phyloP scores from a whole-genome alignment of 768 basidiomycete species.

The Ephemerocybe angulata region DNA sequence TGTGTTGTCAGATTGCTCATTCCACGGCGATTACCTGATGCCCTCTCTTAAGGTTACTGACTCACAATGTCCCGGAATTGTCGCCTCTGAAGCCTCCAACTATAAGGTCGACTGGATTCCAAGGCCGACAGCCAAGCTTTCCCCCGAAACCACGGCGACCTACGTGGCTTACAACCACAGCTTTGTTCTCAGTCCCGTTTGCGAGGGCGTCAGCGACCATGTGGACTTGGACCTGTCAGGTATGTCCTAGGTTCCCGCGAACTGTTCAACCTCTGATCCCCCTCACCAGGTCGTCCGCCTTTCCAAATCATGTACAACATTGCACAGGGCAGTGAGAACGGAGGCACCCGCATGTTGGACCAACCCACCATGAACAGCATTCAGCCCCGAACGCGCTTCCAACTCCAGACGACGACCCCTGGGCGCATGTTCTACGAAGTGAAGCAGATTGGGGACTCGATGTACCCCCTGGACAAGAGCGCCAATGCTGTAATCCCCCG shows the following conservation, averaged over 20 bases:
- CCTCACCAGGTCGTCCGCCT: slow-evolving; percentile 69
- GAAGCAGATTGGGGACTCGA: slow-evolving; percentile 80
- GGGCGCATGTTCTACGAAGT: slow-evolving; percentile 89
- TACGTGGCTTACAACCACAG: slow-evolving; percentile 69
- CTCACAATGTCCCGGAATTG: slow-evolving; percentile 77
- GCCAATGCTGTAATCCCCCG: slow-evolving; percentile 61
- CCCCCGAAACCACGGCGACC: slow-evolving; percentile 49
- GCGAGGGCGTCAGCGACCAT: slow-evolving; percentile 76
- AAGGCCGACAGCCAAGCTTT: slow-evolving; percentile 69
- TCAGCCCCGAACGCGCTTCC: slow-evolving; percentile 74
- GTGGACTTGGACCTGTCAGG: slow-evolving; percentile 83
- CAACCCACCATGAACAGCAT: slow-evolving; percentile 85
- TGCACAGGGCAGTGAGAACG: slow-evolving; percentile 61
- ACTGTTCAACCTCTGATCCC: background rate
- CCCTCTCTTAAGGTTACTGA: slow-evolving; percentile 66
- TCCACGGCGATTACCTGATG: background rate
- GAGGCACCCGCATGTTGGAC: slow-evolving; percentile 67
- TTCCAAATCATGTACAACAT: slow-evolving; percentile 93
- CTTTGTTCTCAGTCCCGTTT: slow-evolving; percentile 71
- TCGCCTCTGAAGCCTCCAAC: slow-evolving; percentile 54
- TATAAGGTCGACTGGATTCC: slow-evolving; percentile 80
- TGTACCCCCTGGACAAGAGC: slow-evolving; percentile 75
- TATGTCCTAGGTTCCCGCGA: slow-evolving; percentile 22
- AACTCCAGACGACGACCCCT: slow-evolving; percentile 70
- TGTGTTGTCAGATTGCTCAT: slow-evolving; percentile 25